Percentiles rank a stretch among this genome's conserved stretches.
Evolutionary conservation across 208 protist genomes (phyloP).

Genomic region (Vickermania spadyakhi): DNA sequence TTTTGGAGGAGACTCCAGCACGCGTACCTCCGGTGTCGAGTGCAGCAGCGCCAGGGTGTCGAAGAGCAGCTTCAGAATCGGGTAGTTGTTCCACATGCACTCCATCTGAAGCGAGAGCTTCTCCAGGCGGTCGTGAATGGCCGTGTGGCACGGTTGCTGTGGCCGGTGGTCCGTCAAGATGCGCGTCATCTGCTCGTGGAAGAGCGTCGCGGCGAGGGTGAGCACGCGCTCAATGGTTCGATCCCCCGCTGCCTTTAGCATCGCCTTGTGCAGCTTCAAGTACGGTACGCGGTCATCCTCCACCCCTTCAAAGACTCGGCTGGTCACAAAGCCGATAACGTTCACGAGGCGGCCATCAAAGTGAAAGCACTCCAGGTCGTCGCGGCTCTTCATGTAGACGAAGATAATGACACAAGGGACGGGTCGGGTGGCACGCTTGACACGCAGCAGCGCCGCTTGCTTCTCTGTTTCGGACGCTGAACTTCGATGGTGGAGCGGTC

Average conservation of each 20-base stretch:
- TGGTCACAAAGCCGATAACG: slow-evolving; percentile 64
- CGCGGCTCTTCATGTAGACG: slow-evolving; percentile 45
- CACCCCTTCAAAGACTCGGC: slow-evolving; percentile 25
- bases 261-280: slow-evolving; percentile 40
- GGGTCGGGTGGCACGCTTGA: slow-evolving; percentile 39
- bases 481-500: not conserved
- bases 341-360: slow-evolving; percentile 51
- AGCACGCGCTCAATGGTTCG: slow-evolving; percentile 60
- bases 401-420: slow-evolving; percentile 57
- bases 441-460: slow-evolving; percentile 6
- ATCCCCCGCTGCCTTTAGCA: slow-evolving; percentile 64
- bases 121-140: slow-evolving; percentile 18
- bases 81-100: slow-evolving; percentile 60
- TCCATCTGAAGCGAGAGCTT: slow-evolving; percentile 18
- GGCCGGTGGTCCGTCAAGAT: slow-evolving; percentile 15
- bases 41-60: slow-evolving; percentile 35
- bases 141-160: slow-evolving; percentile 2
- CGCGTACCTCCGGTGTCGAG: slow-evolving; percentile 13
- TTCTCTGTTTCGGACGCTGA: not conserved
- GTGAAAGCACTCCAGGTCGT: slow-evolving; percentile 49
- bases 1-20: slow-evolving; percentile 11
- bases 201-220: slow-evolving; percentile 31
- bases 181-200: slow-evolving; percentile 35
- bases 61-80: slow-evolving; percentile 53
- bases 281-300: slow-evolving; percentile 22